A percentile compares a stretch with the other conserved stretches of the same genome.
Evolutionary conservation across 1,284 basidiomycete species (phyloP).

Genomic region (Tilletia setariae): DNA sequence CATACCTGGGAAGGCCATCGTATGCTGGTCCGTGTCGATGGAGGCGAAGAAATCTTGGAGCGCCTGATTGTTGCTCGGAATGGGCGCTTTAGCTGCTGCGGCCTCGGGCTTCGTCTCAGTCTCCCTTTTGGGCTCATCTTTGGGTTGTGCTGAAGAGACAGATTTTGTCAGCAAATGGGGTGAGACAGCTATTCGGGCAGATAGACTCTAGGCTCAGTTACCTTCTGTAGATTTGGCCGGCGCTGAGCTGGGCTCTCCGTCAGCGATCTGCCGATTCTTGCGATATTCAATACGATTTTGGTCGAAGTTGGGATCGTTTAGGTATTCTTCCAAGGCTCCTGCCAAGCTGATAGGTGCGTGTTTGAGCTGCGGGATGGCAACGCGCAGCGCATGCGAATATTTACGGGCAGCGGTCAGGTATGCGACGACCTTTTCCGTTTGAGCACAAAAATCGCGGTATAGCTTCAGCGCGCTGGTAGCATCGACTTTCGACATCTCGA

Average conservation of each 20-base stretch:
- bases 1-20: conserved; percentile 56
- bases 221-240: no score
- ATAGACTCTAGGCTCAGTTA: neutral
- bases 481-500: conserved; percentile 94
- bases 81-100: conserved; percentile 29
- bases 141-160: conserved; percentile 20
- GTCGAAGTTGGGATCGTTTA: conserved; percentile 93
- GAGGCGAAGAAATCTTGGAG: conserved; percentile 85
- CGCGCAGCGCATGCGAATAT: conserved; percentile 83
- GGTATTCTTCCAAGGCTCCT: conserved; percentile 88
- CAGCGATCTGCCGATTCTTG: conserved; percentile 73
- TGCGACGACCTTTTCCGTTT: conserved; percentile 90
- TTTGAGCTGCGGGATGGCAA: conserved; percentile 88
- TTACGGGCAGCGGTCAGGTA: conserved; percentile 90
- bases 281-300: conserved; percentile 89
- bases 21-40: conserved; percentile 77
- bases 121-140: conserved; percentile 22
- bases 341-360: conserved; percentile 93
- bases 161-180: neutral
- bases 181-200: neutral
- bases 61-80: conserved; percentile 53
- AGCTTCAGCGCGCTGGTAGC: conserved; percentile 79
- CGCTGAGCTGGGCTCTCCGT: conserved; percentile 56
- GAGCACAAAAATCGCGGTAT: conserved; percentile 90
- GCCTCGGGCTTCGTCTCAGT: conserved; percentile 30